These are phyloP conservation scores for Maudiozyma pseudohumilis DNA, from an alignment of 805 yeast genomes.

Conservation along the genomic window DNA sequence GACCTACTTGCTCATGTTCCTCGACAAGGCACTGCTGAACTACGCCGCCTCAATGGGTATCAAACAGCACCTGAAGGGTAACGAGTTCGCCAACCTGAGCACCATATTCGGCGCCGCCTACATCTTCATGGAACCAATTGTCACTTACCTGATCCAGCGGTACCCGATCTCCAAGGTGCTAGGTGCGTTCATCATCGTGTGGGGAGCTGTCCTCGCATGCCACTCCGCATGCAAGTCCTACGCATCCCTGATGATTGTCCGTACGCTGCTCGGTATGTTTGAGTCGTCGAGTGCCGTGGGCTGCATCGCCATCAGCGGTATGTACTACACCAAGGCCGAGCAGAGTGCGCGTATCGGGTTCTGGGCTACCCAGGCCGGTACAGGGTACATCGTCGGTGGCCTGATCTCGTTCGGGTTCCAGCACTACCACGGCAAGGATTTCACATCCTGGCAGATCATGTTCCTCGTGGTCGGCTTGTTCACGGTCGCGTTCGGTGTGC, in stretches of 20 bases:
- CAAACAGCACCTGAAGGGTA: conserved; percentile 36
- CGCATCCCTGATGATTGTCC: conserved; percentile 45
- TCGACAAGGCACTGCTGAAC: conserved; percentile 50
- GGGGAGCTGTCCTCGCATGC: conserved; percentile 45
- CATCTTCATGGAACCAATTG: conserved; percentile 45
- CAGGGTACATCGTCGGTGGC: conserved; percentile 38
- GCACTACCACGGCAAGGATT: conserved; percentile 34
- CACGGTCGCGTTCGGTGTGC: conserved; percentile 41
- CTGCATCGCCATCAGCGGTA: conserved; percentile 45
- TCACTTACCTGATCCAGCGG: conserved; percentile 39
- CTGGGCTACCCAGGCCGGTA: conserved; percentile 51
- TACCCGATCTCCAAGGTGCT: conserved; percentile 45
- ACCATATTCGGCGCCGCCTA: conserved; percentile 47
- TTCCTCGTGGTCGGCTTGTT: conserved; percentile 46
- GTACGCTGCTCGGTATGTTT: conserved; percentile 44
- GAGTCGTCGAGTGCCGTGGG: conserved; percentile 51
- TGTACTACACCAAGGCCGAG: conserved; percentile 50
- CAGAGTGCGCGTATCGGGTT: conserved; percentile 44
- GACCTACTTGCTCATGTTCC: conserved; percentile 46
- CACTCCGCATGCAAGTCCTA: conserved; percentile 45
- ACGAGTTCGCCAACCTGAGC: conserved; percentile 43
- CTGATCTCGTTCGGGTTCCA: conserved; percentile 43
- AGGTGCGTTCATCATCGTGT: conserved; percentile 36
- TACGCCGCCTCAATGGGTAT: conserved; percentile 62
- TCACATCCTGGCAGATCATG: conserved; percentile 53